These are phyloP conservation scores for Aspergillus affinis DNA, from an alignment of 495 filamentous ascomycete species.

Conservation along the genomic window DNA sequence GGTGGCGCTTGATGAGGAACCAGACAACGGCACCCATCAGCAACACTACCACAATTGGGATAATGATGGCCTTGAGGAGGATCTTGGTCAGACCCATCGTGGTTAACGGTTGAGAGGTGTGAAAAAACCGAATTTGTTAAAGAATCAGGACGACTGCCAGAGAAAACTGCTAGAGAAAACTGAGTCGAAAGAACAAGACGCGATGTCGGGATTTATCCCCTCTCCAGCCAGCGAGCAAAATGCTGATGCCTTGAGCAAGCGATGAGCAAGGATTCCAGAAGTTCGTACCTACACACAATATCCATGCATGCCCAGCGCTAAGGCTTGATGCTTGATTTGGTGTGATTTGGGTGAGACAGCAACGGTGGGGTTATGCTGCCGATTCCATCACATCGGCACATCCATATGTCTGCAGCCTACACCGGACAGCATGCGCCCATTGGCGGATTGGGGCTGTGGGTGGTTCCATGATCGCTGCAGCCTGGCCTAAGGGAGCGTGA, in stretches of 20 bases:
- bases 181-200: too few relatives aligned
- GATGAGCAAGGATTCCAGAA: background rate
- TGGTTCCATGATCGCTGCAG: background rate
- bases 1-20: constrained; percentile 16
- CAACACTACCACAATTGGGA: constrained; percentile 17
- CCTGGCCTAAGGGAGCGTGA: background rate
- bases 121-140: too few relatives aligned
- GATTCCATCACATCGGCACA: background rate
- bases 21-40: constrained; percentile 8
- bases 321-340: background rate
- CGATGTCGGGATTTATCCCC: background rate
- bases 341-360: background rate
- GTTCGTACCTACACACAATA: background rate
- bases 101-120: constrained; percentile 13
- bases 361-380: background rate
- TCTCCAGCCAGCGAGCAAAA: background rate
- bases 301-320: background rate
- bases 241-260: background rate
- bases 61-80: constrained; percentile 56
- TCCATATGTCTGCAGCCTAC: background rate
- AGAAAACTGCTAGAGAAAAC: too few relatives aligned
- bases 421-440: background rate
- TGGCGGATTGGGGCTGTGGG: background rate
- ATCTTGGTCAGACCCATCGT: constrained; percentile 52
- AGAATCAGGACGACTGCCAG: too few relatives aligned